phyloP scores from a whole-genome alignment of 495 filamentous ascomycete genomes.

The Apodospora peruviana region DNA sequence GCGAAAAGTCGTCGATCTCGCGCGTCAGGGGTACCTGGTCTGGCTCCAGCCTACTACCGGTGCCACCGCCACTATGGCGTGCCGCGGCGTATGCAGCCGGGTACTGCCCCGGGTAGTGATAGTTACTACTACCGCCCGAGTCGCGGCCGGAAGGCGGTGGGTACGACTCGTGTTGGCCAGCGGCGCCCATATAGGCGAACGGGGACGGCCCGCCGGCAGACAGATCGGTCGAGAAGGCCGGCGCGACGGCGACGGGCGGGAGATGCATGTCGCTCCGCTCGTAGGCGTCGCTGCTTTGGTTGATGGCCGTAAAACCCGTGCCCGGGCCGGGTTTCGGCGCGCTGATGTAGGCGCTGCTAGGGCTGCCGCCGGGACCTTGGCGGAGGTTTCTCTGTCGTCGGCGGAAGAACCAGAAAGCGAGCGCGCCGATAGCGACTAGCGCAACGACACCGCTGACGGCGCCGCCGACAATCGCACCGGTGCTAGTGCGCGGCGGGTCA shows the following conservation, averaged over 20 bases:
- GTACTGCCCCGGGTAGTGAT: constrained; percentile 17
- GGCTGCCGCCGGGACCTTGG: constrained; percentile 22
- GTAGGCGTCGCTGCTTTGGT: constrained; percentile 21
- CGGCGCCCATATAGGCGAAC: constrained; percentile 13
- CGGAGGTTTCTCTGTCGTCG: constrained; percentile 30
- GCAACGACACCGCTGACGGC: constrained; percentile 34
- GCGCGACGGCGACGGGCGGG: constrained; percentile 4
- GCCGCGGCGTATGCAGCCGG: constrained; percentile 16
- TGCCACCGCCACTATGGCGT: constrained; percentile 5
- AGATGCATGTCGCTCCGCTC: constrained; percentile 24
- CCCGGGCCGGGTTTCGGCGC: constrained; percentile 13
- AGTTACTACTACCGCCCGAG: background rate
- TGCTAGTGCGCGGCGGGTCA: constrained; percentile 14
- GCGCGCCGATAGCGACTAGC: constrained; percentile 22
- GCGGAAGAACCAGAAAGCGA: constrained; percentile 25
- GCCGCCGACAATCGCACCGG: constrained; percentile 42
- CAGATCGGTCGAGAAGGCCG: constrained; percentile 16
- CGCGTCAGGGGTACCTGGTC: constrained; percentile 29
- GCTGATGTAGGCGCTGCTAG: constrained; percentile 28
- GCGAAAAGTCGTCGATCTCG: constrained; percentile 39
- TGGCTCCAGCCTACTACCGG: constrained; percentile 13
- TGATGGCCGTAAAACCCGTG: constrained; percentile 20
- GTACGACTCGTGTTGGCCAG: constrained; percentile 15
- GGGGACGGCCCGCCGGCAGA: constrained; percentile 15
- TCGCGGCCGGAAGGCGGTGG: constrained; percentile 9